A percentile compares a stretch with the other conserved stretches of the same genome.
These are phyloP conservation scores for Yamadazyma atmosphaerica DNA, from an alignment of 1,139 yeast species.

Conservation along the genomic window DNA sequence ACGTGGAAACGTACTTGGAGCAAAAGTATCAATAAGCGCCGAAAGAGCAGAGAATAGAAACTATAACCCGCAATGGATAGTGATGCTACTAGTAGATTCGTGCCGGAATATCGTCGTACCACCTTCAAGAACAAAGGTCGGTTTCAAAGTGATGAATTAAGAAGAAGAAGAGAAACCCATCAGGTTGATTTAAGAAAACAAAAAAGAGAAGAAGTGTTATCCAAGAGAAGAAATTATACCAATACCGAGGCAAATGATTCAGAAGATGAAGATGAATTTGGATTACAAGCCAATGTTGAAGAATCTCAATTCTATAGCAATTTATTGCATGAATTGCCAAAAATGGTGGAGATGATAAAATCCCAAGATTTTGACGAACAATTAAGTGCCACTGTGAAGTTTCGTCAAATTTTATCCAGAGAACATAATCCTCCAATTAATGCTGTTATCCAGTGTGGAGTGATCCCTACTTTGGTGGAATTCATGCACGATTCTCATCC, in stretches of 20 bases:
- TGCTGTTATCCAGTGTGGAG: conserved; percentile 89
- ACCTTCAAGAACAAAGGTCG: conserved; percentile 93
- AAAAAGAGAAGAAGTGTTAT: conserved; percentile 90
- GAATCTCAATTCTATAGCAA: conserved; percentile 55
- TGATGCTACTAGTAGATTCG: conserved; percentile 80
- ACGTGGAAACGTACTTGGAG: too few species aligned
- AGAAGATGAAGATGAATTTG: conserved; percentile 48
- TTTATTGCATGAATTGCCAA: conserved; percentile 77
- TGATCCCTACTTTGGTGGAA: conserved; percentile 84
- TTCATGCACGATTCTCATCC: conserved; percentile 80
- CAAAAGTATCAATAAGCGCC: too few species aligned
- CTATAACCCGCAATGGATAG: too few species aligned
- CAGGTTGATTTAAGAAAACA: conserved; percentile 96
- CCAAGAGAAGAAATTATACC: conserved; percentile 77
- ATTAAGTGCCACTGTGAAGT: conserved; percentile 85
- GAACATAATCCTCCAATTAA: conserved; percentile 98
- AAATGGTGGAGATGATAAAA: conserved; percentile 78
- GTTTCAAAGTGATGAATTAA: conserved; percentile 92
- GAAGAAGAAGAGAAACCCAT: conserved; percentile 97
- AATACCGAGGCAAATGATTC: conserved; percentile 45
- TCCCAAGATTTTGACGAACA: conserved; percentile 79
- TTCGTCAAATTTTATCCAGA: conserved; percentile 89
- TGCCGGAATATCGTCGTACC: conserved; percentile 97
- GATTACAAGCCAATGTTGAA: conserved; percentile 29
- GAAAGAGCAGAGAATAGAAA: too few species aligned